phyloP scores from a whole-genome alignment of 2,329 filamentous ascomycete genomes.

The Penicillium oxalicum region DNA sequence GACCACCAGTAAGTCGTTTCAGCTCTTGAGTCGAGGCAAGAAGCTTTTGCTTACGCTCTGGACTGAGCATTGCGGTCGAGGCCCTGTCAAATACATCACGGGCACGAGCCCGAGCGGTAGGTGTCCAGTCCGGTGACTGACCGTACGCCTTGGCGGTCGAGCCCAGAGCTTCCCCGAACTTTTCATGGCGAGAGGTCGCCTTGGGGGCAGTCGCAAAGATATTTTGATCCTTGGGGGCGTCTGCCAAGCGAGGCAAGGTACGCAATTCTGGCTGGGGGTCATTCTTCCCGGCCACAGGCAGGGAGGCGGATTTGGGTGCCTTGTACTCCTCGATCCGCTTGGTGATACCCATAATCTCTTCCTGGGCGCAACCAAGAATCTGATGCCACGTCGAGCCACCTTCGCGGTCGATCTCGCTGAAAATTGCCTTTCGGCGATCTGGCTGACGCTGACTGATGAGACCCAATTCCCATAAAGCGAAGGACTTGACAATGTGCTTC shows the following conservation, averaged over 20 bases:
- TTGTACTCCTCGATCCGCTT: conserved; percentile 59
- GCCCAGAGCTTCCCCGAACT: conserved; percentile 39
- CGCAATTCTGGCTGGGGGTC: conserved; percentile 37
- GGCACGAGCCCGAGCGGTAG: conserved; percentile 32
- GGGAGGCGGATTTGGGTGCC: conserved; percentile 37
- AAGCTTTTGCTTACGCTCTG: conserved; percentile 36
- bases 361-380: conserved; percentile 63
- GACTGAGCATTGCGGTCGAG: conserved; percentile 35
- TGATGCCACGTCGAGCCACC: conserved; percentile 78
- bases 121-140: conserved; percentile 40
- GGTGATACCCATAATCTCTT: conserved; percentile 62
- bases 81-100: conserved; percentile 36
- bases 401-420: conserved; percentile 76
- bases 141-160: conserved; percentile 44
- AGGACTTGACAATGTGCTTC: conserved; percentile 69
- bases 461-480: conserved; percentile 86
- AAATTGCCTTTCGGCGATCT: conserved; percentile 73
- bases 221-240: conserved; percentile 44
- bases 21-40: conserved; percentile 34
- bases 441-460: conserved; percentile 70
- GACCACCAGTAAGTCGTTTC: conserved; percentile 30
- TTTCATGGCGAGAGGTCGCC: conserved; percentile 31
- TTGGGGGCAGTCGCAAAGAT: conserved; percentile 42
- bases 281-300: conserved; percentile 38
- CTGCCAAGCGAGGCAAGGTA: conserved; percentile 46